Evolutionary conservation across 2,329 filamentous ascomycete species (phyloP).

Genomic region (Moelleriella libera): DNA sequence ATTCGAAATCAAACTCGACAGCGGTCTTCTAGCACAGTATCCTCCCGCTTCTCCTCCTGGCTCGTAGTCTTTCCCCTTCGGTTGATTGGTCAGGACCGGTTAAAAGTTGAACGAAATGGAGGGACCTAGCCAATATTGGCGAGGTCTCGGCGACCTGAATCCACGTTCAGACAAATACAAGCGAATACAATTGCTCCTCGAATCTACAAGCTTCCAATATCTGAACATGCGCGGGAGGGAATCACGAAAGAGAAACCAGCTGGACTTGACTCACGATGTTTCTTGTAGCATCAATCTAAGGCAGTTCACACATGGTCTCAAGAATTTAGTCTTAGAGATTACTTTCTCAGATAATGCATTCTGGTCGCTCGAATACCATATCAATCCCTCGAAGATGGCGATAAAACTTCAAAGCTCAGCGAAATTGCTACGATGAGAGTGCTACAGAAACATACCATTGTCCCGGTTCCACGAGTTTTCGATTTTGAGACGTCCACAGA

Average conservation of each 20-base stretch:
- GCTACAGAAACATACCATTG: constrained; percentile 8
- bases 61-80: background rate
- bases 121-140: constrained; percentile 7
- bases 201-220: constrained; percentile 7
- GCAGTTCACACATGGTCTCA: constrained; percentile 9
- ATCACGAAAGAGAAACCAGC: constrained; percentile 5
- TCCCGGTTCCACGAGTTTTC: constrained; percentile 11
- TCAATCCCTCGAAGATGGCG: constrained; percentile 5
- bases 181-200: constrained; percentile 7
- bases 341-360: constrained; percentile 12
- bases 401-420: constrained; percentile 11
- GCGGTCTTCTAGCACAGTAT: background rate
- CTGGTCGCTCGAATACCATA: constrained; percentile 12
- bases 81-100: background rate
- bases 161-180: constrained; percentile 7
- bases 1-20: background rate
- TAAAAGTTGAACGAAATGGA: constrained; percentile 2
- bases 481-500: constrained; percentile 8
- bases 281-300: constrained; percentile 5
- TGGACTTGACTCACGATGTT: constrained; percentile 3
- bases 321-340: constrained; percentile 13
- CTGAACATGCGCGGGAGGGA: constrained; percentile 5
- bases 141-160: constrained; percentile 4
- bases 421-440: constrained; percentile 15
- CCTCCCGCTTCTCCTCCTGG: background rate